These are phyloP conservation scores for Kalaharituber pfeilii DNA, from an alignment of 2,329 filamentous ascomycete genomes.

Conservation along the genomic window DNA sequence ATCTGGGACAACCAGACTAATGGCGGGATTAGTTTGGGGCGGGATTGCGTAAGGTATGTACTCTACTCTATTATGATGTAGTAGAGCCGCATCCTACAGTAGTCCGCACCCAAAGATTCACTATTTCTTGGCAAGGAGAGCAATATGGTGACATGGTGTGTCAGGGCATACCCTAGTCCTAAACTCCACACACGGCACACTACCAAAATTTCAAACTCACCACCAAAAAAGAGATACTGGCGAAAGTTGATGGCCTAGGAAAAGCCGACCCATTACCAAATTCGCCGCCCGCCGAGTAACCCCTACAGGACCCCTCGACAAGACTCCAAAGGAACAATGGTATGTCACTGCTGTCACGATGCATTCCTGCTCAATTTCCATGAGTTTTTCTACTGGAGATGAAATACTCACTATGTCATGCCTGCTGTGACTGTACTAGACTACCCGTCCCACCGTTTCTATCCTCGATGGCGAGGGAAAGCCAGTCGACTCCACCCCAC, in stretches of 20 bases:
- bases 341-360: not conserved
- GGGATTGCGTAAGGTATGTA: too few species aligned
- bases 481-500: slow-evolving; percentile 70
- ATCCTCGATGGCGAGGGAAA: slow-evolving; percentile 93
- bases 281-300: not conserved
- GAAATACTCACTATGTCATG: not conserved
- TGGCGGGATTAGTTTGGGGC: too few species aligned
- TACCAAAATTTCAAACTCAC: not conserved
- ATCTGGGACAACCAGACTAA: too few species aligned
- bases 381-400: not conserved
- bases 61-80: too few species aligned
- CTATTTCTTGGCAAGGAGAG: too few species aligned
- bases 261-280: not conserved
- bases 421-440: slow-evolving; percentile 31
- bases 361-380: not conserved
- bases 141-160: too few species aligned
- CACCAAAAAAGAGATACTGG: not conserved
- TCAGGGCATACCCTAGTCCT: not conserved
- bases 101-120: too few species aligned
- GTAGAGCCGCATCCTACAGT: too few species aligned
- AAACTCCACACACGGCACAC: not conserved
- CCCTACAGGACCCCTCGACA: not conserved
- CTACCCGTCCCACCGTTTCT: slow-evolving; percentile 92
- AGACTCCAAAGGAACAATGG: not conserved
- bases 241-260: not conserved